These are phyloP conservation scores for Irpex rosettiformis DNA, from an alignment of 1,284 basidiomycete species.

Conservation along the genomic window DNA sequence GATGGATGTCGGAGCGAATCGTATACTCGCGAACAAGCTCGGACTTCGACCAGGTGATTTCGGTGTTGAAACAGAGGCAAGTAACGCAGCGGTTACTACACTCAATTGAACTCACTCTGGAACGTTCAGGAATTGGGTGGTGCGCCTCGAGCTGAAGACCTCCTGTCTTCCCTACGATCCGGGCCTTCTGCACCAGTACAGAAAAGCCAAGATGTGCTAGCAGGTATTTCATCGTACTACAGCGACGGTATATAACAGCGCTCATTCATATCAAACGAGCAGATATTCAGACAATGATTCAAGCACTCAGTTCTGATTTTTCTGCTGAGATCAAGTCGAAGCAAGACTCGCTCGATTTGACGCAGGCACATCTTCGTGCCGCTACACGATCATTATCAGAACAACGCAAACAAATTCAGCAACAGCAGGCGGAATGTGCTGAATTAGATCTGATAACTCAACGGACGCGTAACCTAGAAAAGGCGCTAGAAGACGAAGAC, in stretches of 20 bases:
- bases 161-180: constrained; percentile 65
- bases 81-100: constrained; percentile 21
- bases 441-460: constrained; percentile 79
- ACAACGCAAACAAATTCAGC: constrained; percentile 79
- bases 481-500: constrained; percentile 75
- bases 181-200: constrained; percentile 74
- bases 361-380: constrained; percentile 83
- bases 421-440: constrained; percentile 66
- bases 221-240: constrained; percentile 46
- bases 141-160: constrained; percentile 71
- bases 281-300: constrained; percentile 88
- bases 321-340: constrained; percentile 83
- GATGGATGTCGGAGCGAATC: constrained; percentile 92
- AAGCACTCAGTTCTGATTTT: constrained; percentile 76
- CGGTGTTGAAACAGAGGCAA: constrained; percentile 86
- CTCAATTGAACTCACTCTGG: constrained; percentile 3
- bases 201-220: constrained; percentile 87
- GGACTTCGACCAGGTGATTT: constrained; percentile 93
- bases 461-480: constrained; percentile 77
- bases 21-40: constrained; percentile 89
- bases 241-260: background rate
- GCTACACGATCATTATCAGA: constrained; percentile 90
- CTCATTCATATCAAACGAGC: constrained; percentile 1
- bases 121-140: constrained; percentile 58
- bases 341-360: constrained; percentile 81